Evolutionary conservation across 441 rosid species (phyloP).

Genomic region (Francoa sonchifolia): DNA sequence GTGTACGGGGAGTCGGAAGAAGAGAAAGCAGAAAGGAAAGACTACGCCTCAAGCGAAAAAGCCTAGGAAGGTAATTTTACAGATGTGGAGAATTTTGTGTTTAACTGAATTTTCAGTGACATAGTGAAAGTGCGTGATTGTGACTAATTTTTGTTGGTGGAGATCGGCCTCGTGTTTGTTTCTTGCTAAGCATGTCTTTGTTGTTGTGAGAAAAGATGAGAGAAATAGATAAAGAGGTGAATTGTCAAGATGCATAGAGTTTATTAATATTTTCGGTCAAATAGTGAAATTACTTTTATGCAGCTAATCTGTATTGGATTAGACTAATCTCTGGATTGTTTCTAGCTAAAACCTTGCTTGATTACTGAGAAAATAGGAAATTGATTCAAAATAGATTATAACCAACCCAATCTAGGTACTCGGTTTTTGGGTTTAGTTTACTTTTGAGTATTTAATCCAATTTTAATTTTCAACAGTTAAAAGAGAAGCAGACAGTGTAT

Average conservation of each 20-base stretch:
- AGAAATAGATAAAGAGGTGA: too few species aligned
- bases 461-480: conserved; percentile 14
- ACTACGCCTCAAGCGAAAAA: conserved; percentile 30
- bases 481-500: conserved; percentile 28
- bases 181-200: too few species aligned
- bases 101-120: neutral
- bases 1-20: conserved; percentile 41
- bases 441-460: neutral
- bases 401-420: neutral
- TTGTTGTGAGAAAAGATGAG: too few species aligned
- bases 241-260: neutral
- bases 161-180: too few species aligned
- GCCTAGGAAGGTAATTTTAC: conserved; percentile 32
- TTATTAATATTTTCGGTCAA: too few species aligned
- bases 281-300: too few species aligned
- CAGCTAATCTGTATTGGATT: neutral
- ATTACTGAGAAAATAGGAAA: neutral
- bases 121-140: neutral
- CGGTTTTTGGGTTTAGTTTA: neutral
- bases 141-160: neutral
- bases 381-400: neutral
- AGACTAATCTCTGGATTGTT: neutral
- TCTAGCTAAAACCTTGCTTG: neutral
- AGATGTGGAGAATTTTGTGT: too few species aligned
- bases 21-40: conserved; percentile 39